Percentiles rank a stretch among this genome's conserved stretches.
These are phyloP conservation scores for Mallotus repandus DNA, from an alignment of 441 rosid species.

Conservation along the genomic window DNA sequence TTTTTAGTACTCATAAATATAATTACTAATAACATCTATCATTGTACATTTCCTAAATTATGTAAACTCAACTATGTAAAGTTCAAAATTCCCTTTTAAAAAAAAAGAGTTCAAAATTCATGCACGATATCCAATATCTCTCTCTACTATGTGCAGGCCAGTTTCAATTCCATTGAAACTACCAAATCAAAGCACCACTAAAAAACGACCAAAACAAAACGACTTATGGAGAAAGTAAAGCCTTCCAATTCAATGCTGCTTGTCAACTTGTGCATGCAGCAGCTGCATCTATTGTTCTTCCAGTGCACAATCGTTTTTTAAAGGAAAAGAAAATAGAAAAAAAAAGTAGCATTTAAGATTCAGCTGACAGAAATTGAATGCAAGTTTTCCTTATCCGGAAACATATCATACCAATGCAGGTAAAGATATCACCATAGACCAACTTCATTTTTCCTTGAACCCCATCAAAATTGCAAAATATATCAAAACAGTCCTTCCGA, in stretches of 20 bases:
- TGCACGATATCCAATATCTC: too few species aligned
- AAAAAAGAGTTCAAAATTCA: too few species aligned
- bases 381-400: conserved; percentile 18
- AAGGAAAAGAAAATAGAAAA: not conserved
- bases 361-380: conserved; percentile 22
- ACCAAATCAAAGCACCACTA: too few species aligned
- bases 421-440: conserved; percentile 5
- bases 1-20: too few species aligned
- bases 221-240: too few species aligned
- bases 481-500: not conserved
- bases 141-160: too few species aligned
- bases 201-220: too few species aligned
- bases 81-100: too few species aligned
- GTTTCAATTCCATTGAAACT: too few species aligned
- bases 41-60: too few species aligned
- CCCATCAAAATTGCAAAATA: not conserved
- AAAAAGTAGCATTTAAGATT: conserved; percentile 23
- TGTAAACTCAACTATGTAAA: too few species aligned
- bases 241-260: not conserved
- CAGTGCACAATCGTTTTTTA: not conserved
- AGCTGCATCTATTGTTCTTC: not conserved
- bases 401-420: conserved; percentile 8
- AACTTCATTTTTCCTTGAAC: not conserved
- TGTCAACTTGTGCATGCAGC: not conserved
- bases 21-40: too few species aligned